These are phyloP conservation scores for Micromonas pusilla DNA, from an alignment of 139 green algal genomes.

Conservation along the genomic window DNA sequence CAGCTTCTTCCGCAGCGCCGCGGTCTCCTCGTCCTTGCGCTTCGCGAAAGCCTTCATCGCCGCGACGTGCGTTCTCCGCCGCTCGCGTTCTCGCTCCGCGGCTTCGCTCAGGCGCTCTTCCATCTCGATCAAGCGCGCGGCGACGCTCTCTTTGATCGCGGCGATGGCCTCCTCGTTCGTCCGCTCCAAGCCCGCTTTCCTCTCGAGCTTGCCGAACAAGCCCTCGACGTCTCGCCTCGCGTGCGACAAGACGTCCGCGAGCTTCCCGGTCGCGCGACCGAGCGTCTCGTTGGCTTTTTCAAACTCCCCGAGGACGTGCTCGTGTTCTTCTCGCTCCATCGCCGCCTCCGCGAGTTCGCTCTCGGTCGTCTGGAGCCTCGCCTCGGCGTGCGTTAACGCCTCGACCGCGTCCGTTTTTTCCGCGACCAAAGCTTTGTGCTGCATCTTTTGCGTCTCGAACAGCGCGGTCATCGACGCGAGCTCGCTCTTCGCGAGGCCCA, in stretches of 20 bases:
- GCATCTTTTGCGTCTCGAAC: conserved; percentile 1
- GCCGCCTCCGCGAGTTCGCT: neutral
- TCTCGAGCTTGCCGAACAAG: conserved; percentile 3
- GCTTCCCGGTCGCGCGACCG: neutral
- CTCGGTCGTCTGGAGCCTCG: neutral
- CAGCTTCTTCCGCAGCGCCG: neutral
- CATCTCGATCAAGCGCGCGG: neutral
- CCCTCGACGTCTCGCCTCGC: neutral
- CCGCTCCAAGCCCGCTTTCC: neutral
- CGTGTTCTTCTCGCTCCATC: neutral
- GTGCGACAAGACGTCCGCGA: neutral
- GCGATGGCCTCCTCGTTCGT: neutral
- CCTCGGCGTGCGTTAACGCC: neutral
- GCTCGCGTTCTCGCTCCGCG: neutral
- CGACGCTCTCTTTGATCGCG: neutral
- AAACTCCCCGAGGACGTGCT: neutral
- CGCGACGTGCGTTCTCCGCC: neutral
- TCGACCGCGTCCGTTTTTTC: conserved; percentile 3
- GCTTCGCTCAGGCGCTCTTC: neutral
- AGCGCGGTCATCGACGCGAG: neutral
- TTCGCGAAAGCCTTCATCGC: too few relatives aligned
- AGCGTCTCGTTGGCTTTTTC: neutral
- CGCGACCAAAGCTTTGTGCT: neutral
- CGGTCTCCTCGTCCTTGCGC: neutral
- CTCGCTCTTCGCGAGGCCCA: neutral